phyloP scores from a whole-genome alignment of 2,329 filamentous ascomycete genomes.

The Exserohilum rostratum region DNA sequence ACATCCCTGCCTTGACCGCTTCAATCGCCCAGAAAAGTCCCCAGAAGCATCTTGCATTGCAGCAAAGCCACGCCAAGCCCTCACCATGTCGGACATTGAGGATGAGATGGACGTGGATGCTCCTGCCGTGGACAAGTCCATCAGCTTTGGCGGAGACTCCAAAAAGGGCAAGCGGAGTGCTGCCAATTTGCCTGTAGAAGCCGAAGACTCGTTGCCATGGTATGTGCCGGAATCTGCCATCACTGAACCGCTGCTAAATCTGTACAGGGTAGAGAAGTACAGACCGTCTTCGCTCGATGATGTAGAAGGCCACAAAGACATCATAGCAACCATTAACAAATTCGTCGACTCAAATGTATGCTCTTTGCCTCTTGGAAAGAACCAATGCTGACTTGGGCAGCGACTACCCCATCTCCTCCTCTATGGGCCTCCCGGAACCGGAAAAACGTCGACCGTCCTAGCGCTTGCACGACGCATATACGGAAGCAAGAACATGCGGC shows the following conservation, averaged over 20 bases:
- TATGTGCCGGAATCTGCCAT: constrained; percentile 46
- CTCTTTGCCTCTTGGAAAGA: neutral
- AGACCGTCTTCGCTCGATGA: constrained; percentile 93
- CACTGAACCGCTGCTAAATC: constrained; percentile 2
- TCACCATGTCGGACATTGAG: constrained; percentile 63
- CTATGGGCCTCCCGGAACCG: constrained; percentile 98
- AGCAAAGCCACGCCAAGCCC: neutral
- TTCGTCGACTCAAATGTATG: constrained; percentile 87
- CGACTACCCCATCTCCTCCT: constrained; percentile 99
- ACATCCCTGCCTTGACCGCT: neutral
- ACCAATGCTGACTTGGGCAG: constrained; percentile 64
- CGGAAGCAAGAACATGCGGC: constrained; percentile 97
- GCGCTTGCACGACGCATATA: constrained; percentile 92
- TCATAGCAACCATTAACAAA: constrained; percentile 96
- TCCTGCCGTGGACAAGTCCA: constrained; percentile 56
- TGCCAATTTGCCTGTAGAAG: constrained; percentile 91
- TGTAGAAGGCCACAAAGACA: constrained; percentile 97
- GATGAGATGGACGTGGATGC: constrained; percentile 72
- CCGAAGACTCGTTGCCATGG: constrained; percentile 94
- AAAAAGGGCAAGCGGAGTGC: constrained; percentile 90
- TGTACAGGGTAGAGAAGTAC: constrained; percentile 93
- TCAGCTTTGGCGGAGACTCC: constrained; percentile 76
- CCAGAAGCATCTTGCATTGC: fast-evolving
- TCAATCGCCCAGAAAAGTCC: neutral
- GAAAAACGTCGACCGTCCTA: constrained; percentile 94